Evolutionary conservation across 106 monocot species (phyloP), one percentile per base, ranked within the genome.

Genomic region (Dioscorea dumetorum): DNA sequence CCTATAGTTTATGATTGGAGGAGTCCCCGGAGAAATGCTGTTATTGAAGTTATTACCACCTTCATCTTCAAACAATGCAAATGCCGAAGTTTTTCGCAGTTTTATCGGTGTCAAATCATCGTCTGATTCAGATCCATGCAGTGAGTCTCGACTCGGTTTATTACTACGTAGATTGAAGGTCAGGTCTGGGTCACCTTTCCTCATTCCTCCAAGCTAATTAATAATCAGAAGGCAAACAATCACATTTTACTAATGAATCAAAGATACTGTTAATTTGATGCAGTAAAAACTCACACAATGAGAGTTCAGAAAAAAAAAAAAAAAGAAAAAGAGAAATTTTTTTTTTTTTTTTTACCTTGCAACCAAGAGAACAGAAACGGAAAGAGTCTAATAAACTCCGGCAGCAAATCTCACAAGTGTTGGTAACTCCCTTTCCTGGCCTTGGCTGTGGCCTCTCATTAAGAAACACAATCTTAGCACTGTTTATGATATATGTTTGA

Each of bases 401-500:
- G 81, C 80, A 71, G 68, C 95, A 95, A 60, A 91, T 86, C 73
- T 95, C 91, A 59, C 95, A 95, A 24, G 95, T 95, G 60, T 91
- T 95, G 56, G 88, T 91, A 61, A 95, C 91, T 2, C 95, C 95
- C 52, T 95, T 95, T 10, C 95, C 95, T 0, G 88, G 91, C 65
- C 95, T 80, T 41, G 88, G 91, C 88, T 95, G 95, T 52, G 95
- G 95, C 73, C 95, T 54, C 63, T 82, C 95, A 18, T 95, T 95
- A 17, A 95, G 74, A 73, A 95, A 95, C 21, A 95, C 95, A 54
- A 95, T 95, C 81, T 95, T 95, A 20, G 95, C 95, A 65, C 95
- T 95, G 81, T 95, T 95, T 51, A 95, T 95, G 75, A 95, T 72
- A 81, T 95, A 95, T 22, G 95, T 95, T 73, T 95, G 95, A 50